Evolutionary conservation across 306 rosid genomes (phyloP).

Genomic region (Gastrolobium villosum): DNA sequence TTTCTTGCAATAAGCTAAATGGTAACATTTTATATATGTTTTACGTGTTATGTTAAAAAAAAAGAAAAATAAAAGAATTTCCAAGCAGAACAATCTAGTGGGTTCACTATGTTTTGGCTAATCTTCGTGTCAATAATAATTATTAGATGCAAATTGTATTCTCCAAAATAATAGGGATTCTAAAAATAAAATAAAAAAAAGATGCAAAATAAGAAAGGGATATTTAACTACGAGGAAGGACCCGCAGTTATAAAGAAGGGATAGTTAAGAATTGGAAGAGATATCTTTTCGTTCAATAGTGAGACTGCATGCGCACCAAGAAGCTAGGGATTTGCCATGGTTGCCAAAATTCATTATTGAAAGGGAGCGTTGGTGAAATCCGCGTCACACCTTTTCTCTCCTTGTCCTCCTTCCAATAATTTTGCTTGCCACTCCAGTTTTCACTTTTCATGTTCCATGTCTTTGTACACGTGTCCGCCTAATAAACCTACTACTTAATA

Average conservation of each 20-base stretch:
- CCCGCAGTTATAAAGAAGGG: background rate
- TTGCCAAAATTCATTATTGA: conserved; percentile 45
- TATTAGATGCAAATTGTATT: background rate
- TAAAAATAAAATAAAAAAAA: no score
- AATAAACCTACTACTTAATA: background rate
- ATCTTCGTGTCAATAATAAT: background rate
- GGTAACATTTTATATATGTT: background rate
- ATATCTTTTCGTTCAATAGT: background rate
- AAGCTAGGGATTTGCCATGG: conserved; percentile 61
- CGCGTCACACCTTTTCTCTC: conserved; percentile 56
- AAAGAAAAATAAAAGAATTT: no score
- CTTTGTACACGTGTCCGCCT: conserved; percentile 33
- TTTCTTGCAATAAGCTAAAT: no score
- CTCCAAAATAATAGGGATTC: no score
- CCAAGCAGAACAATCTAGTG: no score
- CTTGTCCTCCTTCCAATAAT: conserved; percentile 46
- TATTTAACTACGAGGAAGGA: background rate
- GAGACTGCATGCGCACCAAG: conserved; percentile 56
- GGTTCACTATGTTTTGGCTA: background rate
- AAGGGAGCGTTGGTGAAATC: conserved; percentile 59
- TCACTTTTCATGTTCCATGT: conserved; percentile 16
- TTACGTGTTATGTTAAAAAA: no score
- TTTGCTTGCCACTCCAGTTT: conserved; percentile 52
- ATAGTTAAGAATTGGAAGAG: background rate
- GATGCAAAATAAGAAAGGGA: background rate